Base-by-base conservation (phyloP, 192 early-diverging fungal genomes). In the Entomortierella chlamydospora region DNA sequence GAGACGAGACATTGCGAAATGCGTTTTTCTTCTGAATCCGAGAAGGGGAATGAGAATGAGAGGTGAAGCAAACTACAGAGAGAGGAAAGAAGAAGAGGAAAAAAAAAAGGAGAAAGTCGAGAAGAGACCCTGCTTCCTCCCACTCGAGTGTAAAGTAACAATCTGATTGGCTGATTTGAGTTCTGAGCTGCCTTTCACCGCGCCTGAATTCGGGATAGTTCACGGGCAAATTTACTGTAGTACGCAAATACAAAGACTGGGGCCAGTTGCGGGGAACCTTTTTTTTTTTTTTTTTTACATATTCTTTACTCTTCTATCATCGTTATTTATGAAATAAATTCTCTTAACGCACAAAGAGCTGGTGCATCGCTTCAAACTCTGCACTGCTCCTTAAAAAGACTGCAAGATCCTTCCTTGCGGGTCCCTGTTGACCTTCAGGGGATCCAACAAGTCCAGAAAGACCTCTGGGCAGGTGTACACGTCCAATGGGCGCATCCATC, bases 331-430 rank as follows among this genome's bases (percentile, higher is more conserved):
- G 33, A 28, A 2, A 63, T 28, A 29, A 6, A 1, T 58, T 7
- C 43, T 22, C n/a, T 55, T 54, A 79, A 23, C 76, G 76, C 17
- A 79, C 76, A 70, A 79, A 79, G 13, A 79, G 57, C 58, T 70
- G 68, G 43, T 79, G 76, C 76, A 79, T 79, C 2, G 76, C 68
- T 49, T 79, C 76, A 50, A 79, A 79, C 43, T 79, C 76, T 5
- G 76, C 54, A 29, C 57, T 60, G 30, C 68, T 79, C 39, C 68
- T 37, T 26, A 79, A 57, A 26, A 65, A 79, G 18, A 79, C 76
- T 20, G 76, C 61, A 41, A 79, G 57, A 50, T 79, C 76, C 25
- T 68, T 79, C 25, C 76, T 31, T 25, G 57, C 55, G 0, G 47
- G 54, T 6, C 26, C 41, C n/a, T 69, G 67, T 25, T 42, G 31